Percentiles rank a stretch among this genome's conserved stretches.
Evolutionary conservation across 495 filamentous ascomycete genomes (phyloP).

Genomic region (Neurospora sp.): DNA sequence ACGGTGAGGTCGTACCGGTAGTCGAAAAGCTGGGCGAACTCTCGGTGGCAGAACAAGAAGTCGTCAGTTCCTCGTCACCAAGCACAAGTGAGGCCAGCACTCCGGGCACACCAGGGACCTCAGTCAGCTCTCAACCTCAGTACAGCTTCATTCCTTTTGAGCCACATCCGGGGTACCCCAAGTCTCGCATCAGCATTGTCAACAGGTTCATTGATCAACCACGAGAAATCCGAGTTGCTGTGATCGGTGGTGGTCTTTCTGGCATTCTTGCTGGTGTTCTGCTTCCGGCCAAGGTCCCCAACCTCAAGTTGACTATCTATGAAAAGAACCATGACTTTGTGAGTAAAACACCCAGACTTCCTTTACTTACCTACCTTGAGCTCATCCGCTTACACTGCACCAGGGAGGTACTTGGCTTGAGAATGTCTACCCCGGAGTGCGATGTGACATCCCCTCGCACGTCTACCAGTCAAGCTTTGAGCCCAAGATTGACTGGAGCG

Average conservation of each 20-base stretch:
- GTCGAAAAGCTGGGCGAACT: slow-evolving; percentile 2
- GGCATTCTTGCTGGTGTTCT: slow-evolving; percentile 53
- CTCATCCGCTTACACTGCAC: slow-evolving; percentile 1
- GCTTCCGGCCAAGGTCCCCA: slow-evolving; percentile 45
- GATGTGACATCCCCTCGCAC: slow-evolving; percentile 62
- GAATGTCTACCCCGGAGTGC: slow-evolving; percentile 61
- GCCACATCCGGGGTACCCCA: slow-evolving; percentile 10
- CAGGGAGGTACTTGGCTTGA: slow-evolving; percentile 62
- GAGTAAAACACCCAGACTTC: slow-evolving; percentile 1
- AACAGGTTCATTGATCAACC: slow-evolving; percentile 47
- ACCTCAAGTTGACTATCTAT: slow-evolving; percentile 52
- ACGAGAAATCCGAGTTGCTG: slow-evolving; percentile 45
- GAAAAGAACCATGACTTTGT: slow-evolving; percentile 62
- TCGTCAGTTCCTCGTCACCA: background rate
- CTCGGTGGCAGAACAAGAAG: slow-evolving; percentile 1
- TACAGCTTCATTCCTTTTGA: background rate
- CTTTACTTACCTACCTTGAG: background rate
- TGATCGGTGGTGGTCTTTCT: slow-evolving; percentile 58
- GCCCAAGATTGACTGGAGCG: slow-evolving; percentile 56
- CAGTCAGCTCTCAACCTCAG: background rate
- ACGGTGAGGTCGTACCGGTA: background rate
- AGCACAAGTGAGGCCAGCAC: background rate
- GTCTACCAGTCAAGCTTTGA: slow-evolving; percentile 58
- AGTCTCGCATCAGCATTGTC: slow-evolving; percentile 23
- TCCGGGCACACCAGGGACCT: background rate